A percentile compares a stretch with the other conserved stretches of the same genome.
These are phyloP conservation scores for Kazachstania viticola DNA, from an alignment of 805 yeast species.

Conservation along the genomic window DNA sequence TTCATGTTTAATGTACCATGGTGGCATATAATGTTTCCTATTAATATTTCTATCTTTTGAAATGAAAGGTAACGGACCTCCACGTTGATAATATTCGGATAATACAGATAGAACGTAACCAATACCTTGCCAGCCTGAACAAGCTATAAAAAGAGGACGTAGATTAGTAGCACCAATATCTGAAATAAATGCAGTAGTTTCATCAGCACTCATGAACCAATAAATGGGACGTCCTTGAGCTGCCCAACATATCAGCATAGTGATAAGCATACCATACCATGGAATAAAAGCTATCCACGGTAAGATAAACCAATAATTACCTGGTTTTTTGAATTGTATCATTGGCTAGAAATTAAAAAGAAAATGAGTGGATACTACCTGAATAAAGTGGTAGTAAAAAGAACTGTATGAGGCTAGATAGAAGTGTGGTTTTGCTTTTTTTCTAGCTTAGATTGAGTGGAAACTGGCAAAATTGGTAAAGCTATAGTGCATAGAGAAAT, in stretches of 20 bases:
- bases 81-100: constrained; percentile 52
- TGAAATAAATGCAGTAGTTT: constrained; percentile 58
- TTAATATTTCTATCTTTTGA: constrained; percentile 27
- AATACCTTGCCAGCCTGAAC: constrained; percentile 68
- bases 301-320: constrained; percentile 39
- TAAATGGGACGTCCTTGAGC: constrained; percentile 69
- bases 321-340: constrained; percentile 11
- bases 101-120: constrained; percentile 54
- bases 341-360: no score
- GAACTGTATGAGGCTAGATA: no score
- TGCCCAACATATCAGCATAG: constrained; percentile 70
- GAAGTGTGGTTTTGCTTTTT: no score
- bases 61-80: constrained; percentile 31
- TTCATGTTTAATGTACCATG: constrained; percentile 30
- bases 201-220: constrained; percentile 36
- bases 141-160: constrained; percentile 73
- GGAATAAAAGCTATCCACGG: constrained; percentile 57
- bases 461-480: no score
- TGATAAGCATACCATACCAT: constrained; percentile 89
- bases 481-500: no score
- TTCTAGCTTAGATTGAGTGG: no score
- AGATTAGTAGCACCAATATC: constrained; percentile 82
- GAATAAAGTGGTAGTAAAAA: no score
- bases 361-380: no score
- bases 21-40: constrained; percentile 24